Conservation (phyloP, 2,329 filamentous ascomycete genomes). For the Colletotrichum limetticola region DNA sequence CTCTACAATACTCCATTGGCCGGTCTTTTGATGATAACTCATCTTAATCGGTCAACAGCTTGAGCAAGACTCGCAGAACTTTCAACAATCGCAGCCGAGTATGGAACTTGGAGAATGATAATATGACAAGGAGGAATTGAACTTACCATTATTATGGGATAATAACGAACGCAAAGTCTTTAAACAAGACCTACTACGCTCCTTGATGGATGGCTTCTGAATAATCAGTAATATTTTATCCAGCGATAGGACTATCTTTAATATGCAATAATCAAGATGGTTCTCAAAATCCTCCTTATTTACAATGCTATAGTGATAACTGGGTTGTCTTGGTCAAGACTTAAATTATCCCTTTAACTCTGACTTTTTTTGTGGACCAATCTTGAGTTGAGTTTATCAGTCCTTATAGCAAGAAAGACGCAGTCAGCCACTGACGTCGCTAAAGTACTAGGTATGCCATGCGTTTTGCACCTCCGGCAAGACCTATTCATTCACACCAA, state of each 20-base stretch:
- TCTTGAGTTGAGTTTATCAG: neutral
- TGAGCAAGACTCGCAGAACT: neutral
- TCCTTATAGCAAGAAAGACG: neutral
- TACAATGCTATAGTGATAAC: neutral
- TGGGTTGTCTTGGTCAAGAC: neutral
- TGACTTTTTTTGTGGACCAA: neutral
- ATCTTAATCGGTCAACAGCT: neutral
- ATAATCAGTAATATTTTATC: constrained; percentile 5
- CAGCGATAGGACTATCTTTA: neutral
- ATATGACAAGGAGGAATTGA: neutral
- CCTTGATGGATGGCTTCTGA: constrained; percentile 6
- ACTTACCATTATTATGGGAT: neutral
- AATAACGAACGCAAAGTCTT: neutral
- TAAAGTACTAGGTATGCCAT: neutral
- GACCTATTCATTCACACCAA: neutral
- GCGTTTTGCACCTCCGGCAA: neutral
- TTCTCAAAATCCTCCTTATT: too few species aligned
- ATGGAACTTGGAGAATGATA: neutral
- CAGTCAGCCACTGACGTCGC: neutral
- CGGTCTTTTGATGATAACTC: neutral
- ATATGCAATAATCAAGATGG: neutral
- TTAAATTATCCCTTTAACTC: neutral
- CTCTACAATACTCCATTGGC: neutral
- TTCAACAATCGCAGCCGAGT: neutral
- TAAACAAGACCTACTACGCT: neutral